Conservation (phyloP, 192 early-diverging fungal species). For the Rhizoclosmatium globosum region DNA sequence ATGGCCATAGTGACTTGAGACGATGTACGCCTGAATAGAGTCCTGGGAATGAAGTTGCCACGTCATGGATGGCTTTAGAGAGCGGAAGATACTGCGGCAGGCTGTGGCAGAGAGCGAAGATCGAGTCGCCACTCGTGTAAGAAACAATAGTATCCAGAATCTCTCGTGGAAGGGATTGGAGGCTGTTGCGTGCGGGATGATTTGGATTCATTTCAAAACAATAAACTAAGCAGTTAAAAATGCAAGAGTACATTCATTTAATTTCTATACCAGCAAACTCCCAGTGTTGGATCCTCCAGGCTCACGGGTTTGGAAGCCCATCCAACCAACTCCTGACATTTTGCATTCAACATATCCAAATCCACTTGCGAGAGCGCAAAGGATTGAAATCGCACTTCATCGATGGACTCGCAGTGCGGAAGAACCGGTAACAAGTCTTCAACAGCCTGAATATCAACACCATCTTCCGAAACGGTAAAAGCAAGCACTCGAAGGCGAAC, state of each 20-base stretch:
- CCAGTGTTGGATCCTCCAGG: no score
- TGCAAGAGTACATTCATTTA: no score
- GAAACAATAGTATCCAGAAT: slow-evolving; percentile 4
- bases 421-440: background rate
- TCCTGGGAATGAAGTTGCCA: background rate
- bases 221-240: no score
- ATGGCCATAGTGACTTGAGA: background rate
- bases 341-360: background rate
- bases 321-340: no score
- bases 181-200: no score
- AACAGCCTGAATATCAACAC: background rate
- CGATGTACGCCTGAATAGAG: background rate
- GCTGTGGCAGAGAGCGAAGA: background rate
- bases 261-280: no score
- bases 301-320: no score
- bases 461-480: background rate
- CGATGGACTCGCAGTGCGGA: background rate
- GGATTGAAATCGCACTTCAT: background rate
- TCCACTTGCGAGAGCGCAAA: background rate
- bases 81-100: background rate
- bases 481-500: background rate
- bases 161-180: background rate
- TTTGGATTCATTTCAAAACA: no score
- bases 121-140: background rate
- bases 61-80: slow-evolving; percentile 10